Percentiles rank a stretch among this genome's conserved stretches.
Conservation (phyloP, 495 filamentous ascomycete species). For the Zalerion maritima region DNA sequence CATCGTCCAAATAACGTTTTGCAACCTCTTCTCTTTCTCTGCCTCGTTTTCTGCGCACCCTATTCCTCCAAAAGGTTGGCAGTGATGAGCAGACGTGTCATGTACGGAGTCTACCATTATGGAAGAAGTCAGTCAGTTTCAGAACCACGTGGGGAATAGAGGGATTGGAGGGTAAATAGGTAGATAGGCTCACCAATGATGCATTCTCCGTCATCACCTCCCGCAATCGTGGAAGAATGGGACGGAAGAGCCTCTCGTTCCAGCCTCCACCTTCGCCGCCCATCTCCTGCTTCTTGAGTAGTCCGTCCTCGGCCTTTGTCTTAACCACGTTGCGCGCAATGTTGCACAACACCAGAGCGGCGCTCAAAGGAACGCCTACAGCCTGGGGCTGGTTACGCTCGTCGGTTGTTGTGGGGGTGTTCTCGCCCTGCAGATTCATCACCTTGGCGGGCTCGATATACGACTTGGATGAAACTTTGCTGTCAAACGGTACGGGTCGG, state of each 20-base stretch:
- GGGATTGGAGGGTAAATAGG: too few species aligned
- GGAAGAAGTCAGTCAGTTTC: too few species aligned
- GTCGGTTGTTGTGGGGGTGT: slow-evolving; percentile 53
- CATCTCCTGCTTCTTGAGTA: slow-evolving; percentile 32
- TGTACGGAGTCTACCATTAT: too few species aligned
- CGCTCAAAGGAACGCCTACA: slow-evolving; percentile 70
- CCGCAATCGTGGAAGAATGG: slow-evolving; percentile 30
- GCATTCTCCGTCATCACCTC: slow-evolving; percentile 41
- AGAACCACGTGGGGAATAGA: too few species aligned
- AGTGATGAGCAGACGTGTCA: too few species aligned
- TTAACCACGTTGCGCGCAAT: slow-evolving; percentile 62
- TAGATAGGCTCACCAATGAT: slow-evolving; percentile 29
- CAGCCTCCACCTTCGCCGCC: slow-evolving; percentile 17
- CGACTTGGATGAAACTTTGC: slow-evolving; percentile 29
- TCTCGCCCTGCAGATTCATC: slow-evolving; percentile 35
- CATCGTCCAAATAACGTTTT: too few species aligned
- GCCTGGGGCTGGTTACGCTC: slow-evolving; percentile 59
- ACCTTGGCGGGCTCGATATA: slow-evolving; percentile 40
- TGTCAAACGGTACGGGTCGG: slow-evolving; percentile 6
- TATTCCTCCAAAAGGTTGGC: too few species aligned
- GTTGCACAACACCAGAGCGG: slow-evolving; percentile 76
- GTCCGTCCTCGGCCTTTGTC: slow-evolving; percentile 36
- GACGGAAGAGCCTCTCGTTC: slow-evolving; percentile 37
- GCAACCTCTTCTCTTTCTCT: too few species aligned
- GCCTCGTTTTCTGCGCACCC: too few species aligned